Evolutionary conservation across 2,329 filamentous ascomycete species (phyloP).

Genomic region (Thielaviopsis populi): DNA sequence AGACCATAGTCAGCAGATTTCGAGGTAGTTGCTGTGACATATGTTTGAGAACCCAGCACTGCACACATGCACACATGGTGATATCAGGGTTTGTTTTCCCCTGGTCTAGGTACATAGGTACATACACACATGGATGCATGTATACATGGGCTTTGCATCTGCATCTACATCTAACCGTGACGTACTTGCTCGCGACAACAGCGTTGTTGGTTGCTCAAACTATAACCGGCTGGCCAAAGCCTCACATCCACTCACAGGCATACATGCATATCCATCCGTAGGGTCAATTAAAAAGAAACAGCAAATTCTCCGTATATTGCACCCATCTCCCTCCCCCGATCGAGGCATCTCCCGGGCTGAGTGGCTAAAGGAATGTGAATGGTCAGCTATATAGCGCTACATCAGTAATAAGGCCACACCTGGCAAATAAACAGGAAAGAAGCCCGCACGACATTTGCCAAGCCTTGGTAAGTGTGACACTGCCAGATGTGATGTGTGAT

Average conservation of each 20-base stretch:
- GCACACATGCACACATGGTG: too few relatives aligned
- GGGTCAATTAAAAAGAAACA: background rate
- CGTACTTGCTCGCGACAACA: too few relatives aligned
- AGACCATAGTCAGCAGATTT: background rate
- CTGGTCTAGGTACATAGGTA: background rate
- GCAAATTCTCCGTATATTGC: background rate
- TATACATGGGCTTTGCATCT: too few relatives aligned
- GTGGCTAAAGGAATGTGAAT: background rate
- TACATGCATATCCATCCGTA: too few relatives aligned
- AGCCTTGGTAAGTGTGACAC: background rate
- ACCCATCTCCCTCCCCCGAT: too few relatives aligned
- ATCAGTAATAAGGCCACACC: too few relatives aligned
- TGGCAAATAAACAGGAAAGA: too few relatives aligned
- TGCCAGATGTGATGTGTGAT: background rate
- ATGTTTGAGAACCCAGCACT: background rate
- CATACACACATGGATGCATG: background rate
- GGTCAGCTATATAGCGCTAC: too few relatives aligned
- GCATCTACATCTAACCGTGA: too few relatives aligned
- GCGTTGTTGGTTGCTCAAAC: background rate
- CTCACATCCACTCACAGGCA: too few relatives aligned
- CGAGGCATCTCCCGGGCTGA: background rate
- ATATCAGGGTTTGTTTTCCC: too few relatives aligned
- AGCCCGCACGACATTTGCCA: background rate
- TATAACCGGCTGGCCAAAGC: too few relatives aligned
- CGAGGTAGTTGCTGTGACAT: background rate